phyloP scores from a whole-genome alignment of 768 basidiomycete genomes.

The Boletus barrowsii region DNA sequence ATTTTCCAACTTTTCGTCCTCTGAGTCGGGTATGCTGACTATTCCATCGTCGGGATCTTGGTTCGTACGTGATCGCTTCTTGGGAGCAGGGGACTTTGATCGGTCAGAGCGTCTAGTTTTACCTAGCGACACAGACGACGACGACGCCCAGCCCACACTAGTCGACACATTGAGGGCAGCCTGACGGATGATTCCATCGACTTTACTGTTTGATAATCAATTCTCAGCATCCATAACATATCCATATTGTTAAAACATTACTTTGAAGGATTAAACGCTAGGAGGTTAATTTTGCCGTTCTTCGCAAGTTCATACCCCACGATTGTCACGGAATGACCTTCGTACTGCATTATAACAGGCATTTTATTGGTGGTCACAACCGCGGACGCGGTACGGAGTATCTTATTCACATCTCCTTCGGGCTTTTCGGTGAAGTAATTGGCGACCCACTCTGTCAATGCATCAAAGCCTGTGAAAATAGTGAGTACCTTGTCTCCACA shows the following conservation, averaged over 20 bases:
- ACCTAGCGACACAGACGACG: conserved; percentile 5
- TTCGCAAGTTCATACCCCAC: conserved; percentile 76
- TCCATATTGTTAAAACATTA: conserved; percentile 29
- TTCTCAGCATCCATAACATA: not conserved
- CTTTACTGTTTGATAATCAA: conserved; percentile 11
- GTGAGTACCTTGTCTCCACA: not conserved
- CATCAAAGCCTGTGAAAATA: conserved; percentile 37
- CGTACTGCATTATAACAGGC: conserved; percentile 81
- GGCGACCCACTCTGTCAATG: conserved; percentile 70
- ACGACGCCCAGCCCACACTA: conserved; percentile 4
- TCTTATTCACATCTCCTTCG: conserved; percentile 47
- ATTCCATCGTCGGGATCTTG: conserved; percentile 26
- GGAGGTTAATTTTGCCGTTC: conserved; percentile 55
- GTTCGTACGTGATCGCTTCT: conserved; percentile 29
- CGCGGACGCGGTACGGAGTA: conserved; percentile 47
- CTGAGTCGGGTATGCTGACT: conserved; percentile 23
- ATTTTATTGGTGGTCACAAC: conserved; percentile 61
- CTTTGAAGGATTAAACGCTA: conserved; percentile 78
- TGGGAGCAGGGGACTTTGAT: conserved; percentile 20
- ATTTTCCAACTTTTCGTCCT: conserved; percentile 8
- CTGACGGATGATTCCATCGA: conserved; percentile 13
- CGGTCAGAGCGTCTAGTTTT: conserved; percentile 23
- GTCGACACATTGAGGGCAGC: conserved; percentile 17
- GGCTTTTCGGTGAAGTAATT: conserved; percentile 57
- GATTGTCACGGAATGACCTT: conserved; percentile 84